Base-by-base conservation (phyloP, 1,139 yeast species). In the Taphrina deformans region DNA sequence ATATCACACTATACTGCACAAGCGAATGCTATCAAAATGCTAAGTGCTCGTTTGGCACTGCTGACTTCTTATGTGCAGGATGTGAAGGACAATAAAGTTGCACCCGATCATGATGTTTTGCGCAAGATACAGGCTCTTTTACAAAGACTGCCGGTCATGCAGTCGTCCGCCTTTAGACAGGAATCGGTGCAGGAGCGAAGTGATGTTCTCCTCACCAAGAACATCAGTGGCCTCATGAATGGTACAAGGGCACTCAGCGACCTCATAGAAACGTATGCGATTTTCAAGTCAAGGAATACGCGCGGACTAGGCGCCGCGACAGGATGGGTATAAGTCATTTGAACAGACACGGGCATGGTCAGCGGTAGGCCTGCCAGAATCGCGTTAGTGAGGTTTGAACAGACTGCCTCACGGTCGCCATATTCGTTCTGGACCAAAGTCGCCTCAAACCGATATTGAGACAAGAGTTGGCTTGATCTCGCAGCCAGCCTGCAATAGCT, bases 21-120 rank as follows among this genome's bases (percentile, higher is more conserved):
- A 26, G 38, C 50, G 9, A 59, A 59, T 50, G 63, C 63, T 18
- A 14, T 59, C 12, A 51, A 40, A 18, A 52, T 59, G 50, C 50
- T 59, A 16, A 9, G 26, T 12, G 21, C 50, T 21, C 24, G 56
- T 4, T 12, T 59, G 12, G 31, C 45, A 18, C 38, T 59, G 44
- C 63, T 59, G 14, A 35, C 38, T 14, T 12, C 23, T 3, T 59
- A 59, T 27, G 56, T 59, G 41, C 38, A 38, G 3, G 63, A 18
- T 50, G 56, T 50, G 12, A 40, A 40, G 18, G 38, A 23, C 18
- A 55, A 55, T 12, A 7, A 18, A 12, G 35, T 59, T 10, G 21
- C 33, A 18, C 40, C 38, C 2, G 56, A 59, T 21, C 3, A 21
- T 5, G 29, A 7, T 5, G 10, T 59, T 16, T 12, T 59, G 16